Evolutionary conservation across 23 red algal species (phyloP).

Genomic region (Gracilaria gracilis): DNA sequence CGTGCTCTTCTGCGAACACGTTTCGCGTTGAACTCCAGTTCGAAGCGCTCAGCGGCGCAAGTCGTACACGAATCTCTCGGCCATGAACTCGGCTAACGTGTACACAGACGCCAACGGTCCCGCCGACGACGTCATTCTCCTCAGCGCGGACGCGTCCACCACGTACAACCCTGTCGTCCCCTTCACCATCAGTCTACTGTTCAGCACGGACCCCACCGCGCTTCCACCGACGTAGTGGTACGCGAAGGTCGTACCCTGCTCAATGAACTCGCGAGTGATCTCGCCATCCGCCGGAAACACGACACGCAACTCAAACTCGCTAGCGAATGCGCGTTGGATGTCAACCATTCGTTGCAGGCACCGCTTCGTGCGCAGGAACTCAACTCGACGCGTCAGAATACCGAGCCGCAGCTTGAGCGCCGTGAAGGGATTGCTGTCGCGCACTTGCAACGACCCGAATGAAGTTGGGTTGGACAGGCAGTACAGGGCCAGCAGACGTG

Average conservation of each 20-base stretch:
- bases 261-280: neutral
- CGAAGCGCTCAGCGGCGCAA: too few relatives aligned
- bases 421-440: conserved; percentile 5
- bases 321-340: neutral
- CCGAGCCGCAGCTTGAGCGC: neutral
- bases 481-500: neutral
- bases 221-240: conserved; percentile 34
- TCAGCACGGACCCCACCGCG: conserved; percentile 29
- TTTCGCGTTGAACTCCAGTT: too few relatives aligned
- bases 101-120: conserved; percentile 10
- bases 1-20: too few relatives aligned
- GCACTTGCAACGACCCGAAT: neutral
- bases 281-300: neutral
- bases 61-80: too few relatives aligned
- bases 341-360: neutral
- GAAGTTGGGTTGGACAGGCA: conserved; percentile 2
- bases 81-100: too few relatives aligned
- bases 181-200: neutral
- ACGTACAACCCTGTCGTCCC: conserved; percentile 21
- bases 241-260: neutral
- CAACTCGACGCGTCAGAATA: neutral
- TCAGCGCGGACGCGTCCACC: conserved; percentile 47
- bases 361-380: neutral
- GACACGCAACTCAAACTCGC: neutral
- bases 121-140: conserved; percentile 36